These are phyloP conservation scores for Colletotrichum sp. DNA, from an alignment of 2,329 filamentous ascomycete species.

Conservation along the genomic window DNA sequence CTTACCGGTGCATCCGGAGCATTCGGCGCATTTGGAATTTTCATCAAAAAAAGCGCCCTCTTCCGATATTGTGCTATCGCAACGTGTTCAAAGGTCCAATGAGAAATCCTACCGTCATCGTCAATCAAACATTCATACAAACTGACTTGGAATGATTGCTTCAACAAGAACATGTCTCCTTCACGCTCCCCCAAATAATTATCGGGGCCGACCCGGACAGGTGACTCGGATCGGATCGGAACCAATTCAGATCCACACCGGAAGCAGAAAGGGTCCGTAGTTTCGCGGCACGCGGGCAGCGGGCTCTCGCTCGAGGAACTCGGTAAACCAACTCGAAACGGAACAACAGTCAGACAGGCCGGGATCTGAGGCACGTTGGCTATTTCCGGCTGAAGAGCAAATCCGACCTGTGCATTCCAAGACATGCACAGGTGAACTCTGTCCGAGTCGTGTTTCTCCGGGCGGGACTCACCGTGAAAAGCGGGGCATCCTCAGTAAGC, in stretches of 20 bases:
- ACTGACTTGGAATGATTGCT: no score
- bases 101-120: no score
- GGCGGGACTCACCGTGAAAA: not conserved
- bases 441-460: not conserved
- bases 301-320: not conserved
- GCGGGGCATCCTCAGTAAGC: not conserved
- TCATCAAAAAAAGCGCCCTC: no score
- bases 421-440: not conserved
- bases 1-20: not conserved
- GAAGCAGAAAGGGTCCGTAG: not conserved
- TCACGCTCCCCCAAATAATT: no score
- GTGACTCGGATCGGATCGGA: not conserved
- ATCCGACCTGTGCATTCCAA: not conserved
- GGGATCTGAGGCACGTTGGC: not conserved
- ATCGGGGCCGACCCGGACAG: not conserved
- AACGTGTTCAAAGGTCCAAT: no score
- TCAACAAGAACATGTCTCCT: no score
- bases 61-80: no score
- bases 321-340: not conserved
- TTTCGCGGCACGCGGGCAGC: not conserved
- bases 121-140: no score
- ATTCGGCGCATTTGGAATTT: not conserved
- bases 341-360: not conserved
- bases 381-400: not conserved
- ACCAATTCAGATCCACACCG: not conserved